phyloP scores from a whole-genome alignment of 331 rosid genomes.

The Acacia pycnantha region DNA sequence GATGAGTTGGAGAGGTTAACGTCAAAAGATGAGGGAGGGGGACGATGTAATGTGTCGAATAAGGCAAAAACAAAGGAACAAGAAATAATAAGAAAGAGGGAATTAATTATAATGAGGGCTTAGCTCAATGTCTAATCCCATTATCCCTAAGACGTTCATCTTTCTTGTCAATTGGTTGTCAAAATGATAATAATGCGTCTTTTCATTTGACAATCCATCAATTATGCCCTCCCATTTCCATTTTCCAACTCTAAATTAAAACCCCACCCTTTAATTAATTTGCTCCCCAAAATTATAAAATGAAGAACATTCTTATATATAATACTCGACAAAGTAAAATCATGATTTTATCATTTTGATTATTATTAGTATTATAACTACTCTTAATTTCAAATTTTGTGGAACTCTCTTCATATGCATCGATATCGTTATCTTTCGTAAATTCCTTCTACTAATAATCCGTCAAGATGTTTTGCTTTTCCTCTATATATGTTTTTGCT shows the following conservation, averaged over 20 bases:
- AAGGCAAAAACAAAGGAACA: not conserved
- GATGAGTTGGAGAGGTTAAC: not conserved
- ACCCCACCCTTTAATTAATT: not conserved
- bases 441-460: slow-evolving; percentile 21
- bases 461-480: slow-evolving; percentile 7
- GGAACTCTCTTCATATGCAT: not conserved
- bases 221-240: slow-evolving; percentile 28
- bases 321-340: not conserved
- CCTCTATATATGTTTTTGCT: not conserved
- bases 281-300: not conserved
- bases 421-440: slow-evolving; percentile 4
- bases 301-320: not conserved
- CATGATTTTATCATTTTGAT: not conserved
- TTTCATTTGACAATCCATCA: slow-evolving; percentile 31
- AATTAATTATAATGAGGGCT: slow-evolving; percentile 32
- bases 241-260: not conserved
- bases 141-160: slow-evolving; percentile 38
- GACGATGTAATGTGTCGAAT: slow-evolving; percentile 26
- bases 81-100: slow-evolving; percentile 22
- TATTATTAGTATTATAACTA: not conserved
- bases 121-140: slow-evolving; percentile 45
- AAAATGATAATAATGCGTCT: slow-evolving; percentile 36
- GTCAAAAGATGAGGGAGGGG: not conserved
- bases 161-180: slow-evolving; percentile 56
- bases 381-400: not conserved